Base-by-base conservation (phyloP, 1,284 basidiomycete species). In the Pascua guehoae region DNA sequence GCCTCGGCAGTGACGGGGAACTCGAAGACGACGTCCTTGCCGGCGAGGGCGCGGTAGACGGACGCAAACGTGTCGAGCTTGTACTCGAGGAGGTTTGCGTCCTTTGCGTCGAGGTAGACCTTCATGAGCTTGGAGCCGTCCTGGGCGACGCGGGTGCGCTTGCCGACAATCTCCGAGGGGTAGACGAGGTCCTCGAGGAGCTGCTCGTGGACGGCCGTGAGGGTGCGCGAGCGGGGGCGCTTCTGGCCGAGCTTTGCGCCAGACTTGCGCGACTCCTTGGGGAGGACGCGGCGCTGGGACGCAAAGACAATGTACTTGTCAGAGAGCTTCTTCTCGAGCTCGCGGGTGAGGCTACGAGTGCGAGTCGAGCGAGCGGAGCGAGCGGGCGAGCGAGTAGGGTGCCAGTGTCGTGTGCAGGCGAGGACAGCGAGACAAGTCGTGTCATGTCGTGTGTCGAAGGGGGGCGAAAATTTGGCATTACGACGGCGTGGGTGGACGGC, bases 311-410 rank as follows among this genome's bases (percentile, higher is more conserved):
- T 91, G 81, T 97, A 95, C 75, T 93, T 88, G 76, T 78, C 76
- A 53, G 94, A 92, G 83, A 99, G 98, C 83, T 98, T 98, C 87
- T 99, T 99, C 86, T 63, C 96, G 75, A 99, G 86, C 80, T 99
- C 95, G 63, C 94, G 88, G 67, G 93, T 97, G 76, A 98, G 88
- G 79, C 94, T 98, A 76, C 17, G 50, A 32, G 39, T 16, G 52
- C 54, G 63, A 51, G 24, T 7, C 43, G 40, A 48, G 46, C 41
- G 41, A 39, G 16, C 18, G 39, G 51, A 40, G 39, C 24, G 24
- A 32, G 24, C 24, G 7, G 7, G 24, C 24, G 24, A 7, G 24
- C 24, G 24, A 32, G 24, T 32, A 7, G 3, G 4, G 24, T 32
- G 24, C 7, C 24, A n/a, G n/a, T n/a, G n/a, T n/a, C n/a, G n/a